A percentile compares a stretch with the other conserved stretches of the same genome.
phyloP scores from a whole-genome alignment of 2,329 filamentous ascomycete genomes.

The Penicillium sp. region DNA sequence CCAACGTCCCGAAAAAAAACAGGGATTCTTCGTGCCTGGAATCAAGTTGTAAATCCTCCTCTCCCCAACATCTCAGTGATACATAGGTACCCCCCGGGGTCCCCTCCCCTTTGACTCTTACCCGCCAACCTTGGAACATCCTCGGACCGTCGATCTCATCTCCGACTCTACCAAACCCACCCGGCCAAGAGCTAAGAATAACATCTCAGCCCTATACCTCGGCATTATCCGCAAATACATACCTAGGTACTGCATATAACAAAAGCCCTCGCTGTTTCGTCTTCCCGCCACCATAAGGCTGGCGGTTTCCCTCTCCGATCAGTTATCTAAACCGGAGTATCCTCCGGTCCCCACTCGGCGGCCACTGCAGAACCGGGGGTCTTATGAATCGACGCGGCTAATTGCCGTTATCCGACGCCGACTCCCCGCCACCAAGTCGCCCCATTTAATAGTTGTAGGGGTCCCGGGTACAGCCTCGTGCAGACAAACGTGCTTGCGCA shows the following conservation, averaged over 20 bases:
- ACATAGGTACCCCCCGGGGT: background rate
- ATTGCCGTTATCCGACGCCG: constrained; percentile 5
- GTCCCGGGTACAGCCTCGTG: background rate
- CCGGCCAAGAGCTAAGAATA: background rate
- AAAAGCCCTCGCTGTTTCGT: background rate
- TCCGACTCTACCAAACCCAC: background rate
- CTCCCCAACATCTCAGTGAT: too few relatives aligned
- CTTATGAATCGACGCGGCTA: constrained; percentile 4
- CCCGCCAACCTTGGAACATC: background rate
- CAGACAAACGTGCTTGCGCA: background rate
- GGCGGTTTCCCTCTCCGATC: constrained; percentile 17
- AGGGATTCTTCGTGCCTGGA: constrained; percentile 9
- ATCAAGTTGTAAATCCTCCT: background rate
- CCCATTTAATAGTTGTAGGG: constrained; percentile 1
- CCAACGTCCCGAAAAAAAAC: constrained; percentile 6
- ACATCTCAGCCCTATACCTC: background rate
- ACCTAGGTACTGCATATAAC: background rate
- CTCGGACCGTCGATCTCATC: background rate
- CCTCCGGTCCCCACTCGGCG: constrained; percentile 14
- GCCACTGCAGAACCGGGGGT: constrained; percentile 16
- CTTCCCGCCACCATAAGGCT: constrained; percentile 14
- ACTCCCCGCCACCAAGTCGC: constrained; percentile 4
- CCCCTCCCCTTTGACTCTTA: background rate
- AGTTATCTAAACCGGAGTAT: constrained; percentile 16
- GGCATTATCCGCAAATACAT: background rate